Evolutionary conservation across 306 rosid species (phyloP).

Genomic region (Vigna reflexopilosa): DNA sequence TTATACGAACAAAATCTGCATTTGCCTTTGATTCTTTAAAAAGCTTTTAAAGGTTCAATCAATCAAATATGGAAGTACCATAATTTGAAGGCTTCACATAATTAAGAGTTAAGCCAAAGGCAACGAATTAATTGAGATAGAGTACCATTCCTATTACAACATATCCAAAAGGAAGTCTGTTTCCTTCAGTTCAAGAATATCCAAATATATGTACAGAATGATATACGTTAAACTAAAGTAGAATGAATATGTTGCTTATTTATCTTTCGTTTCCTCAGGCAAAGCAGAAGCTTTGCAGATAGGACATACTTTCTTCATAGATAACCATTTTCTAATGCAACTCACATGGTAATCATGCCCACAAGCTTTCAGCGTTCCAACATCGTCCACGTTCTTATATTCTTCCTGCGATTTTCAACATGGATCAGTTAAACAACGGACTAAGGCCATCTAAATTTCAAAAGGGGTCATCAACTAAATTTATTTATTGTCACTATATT

Average conservation of each 20-base stretch:
- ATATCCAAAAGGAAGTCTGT: conserved; percentile 31
- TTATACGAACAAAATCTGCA: too few species aligned
- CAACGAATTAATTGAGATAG: conserved; percentile 51
- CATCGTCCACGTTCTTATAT: conserved; percentile 75
- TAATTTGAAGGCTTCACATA: conserved; percentile 49
- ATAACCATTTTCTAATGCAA: conserved; percentile 78
- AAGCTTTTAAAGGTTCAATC: not conserved
- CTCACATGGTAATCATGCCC: conserved; percentile 75
- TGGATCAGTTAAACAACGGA: not conserved
- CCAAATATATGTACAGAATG: conserved; percentile 52
- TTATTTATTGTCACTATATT: not conserved
- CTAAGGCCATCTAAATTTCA: not conserved
- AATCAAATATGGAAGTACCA: not conserved
- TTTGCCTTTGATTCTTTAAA: too few species aligned
- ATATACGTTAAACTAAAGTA: conserved; percentile 10
- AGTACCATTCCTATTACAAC: conserved; percentile 50
- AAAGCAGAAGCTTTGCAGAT: conserved; percentile 68
- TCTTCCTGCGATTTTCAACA: conserved; percentile 61
- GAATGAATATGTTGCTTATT: conserved; percentile 46
- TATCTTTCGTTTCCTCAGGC: conserved; percentile 53
- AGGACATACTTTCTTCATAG: conserved; percentile 72
- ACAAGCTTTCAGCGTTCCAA: conserved; percentile 65
- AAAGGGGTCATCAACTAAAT: not conserved
- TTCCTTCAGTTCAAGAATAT: conserved; percentile 51
- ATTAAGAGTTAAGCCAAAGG: conserved; percentile 51